These are phyloP conservation scores for Corymbia citriodora DNA, from an alignment of 441 rosid species.

Conservation along the genomic window DNA sequence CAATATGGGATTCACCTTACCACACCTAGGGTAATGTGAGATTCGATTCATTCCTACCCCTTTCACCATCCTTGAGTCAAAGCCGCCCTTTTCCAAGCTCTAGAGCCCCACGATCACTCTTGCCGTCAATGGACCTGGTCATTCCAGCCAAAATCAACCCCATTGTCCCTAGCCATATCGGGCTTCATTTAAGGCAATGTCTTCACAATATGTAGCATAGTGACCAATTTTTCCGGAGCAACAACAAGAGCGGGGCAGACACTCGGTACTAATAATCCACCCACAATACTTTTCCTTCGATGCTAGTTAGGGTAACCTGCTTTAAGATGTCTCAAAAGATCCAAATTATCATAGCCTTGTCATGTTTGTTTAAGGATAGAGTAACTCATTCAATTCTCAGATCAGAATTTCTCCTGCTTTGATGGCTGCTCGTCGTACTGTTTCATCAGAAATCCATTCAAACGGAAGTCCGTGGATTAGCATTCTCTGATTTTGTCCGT, in stretches of 20 bases:
- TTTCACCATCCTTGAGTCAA: too few relatives aligned
- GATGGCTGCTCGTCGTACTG: background rate
- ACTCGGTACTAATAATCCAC: background rate
- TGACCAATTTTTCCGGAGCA: background rate
- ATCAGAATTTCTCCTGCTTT: background rate
- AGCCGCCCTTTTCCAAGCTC: too few relatives aligned
- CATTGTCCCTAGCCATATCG: background rate
- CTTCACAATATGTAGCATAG: background rate
- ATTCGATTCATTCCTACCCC: too few relatives aligned
- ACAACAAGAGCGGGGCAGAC: background rate
- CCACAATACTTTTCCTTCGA: background rate
- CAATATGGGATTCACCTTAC: too few relatives aligned
- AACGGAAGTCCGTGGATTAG: background rate
- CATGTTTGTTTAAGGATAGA: background rate
- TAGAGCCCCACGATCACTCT: too few relatives aligned
- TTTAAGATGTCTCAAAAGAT: background rate
- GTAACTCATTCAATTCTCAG: background rate
- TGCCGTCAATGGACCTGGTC: too few relatives aligned
- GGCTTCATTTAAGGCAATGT: background rate
- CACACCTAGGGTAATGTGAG: too few relatives aligned
- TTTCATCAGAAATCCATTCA: background rate
- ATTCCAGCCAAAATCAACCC: background rate
- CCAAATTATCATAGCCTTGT: background rate
- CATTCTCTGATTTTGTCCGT: background rate
- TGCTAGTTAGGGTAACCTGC: background rate